Evolutionary conservation across 805 yeast genomes (phyloP), one percentile per base, ranked within the genome.

Genomic region (Saccharomycopsis synnaedendra): DNA sequence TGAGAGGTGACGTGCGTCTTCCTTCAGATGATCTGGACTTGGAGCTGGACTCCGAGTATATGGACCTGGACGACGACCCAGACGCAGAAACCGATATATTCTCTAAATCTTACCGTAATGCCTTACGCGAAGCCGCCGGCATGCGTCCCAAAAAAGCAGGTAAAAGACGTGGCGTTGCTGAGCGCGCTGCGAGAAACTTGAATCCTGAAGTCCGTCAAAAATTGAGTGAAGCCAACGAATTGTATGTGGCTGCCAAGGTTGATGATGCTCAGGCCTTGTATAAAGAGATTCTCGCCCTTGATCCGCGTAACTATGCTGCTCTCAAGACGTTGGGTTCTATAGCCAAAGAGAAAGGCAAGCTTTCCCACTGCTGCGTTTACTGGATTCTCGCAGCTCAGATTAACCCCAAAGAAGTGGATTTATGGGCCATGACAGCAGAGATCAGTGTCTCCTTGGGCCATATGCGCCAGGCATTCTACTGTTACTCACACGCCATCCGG

Each of bases 291-390:
- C 80, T 90, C 51, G 78, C 80, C 56, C 70, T 79, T 46, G 96
- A 88, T 58, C 81, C 85, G 9, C 75, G 76, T 54, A 83, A 85
- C 60, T 82, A 77, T 61, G 78, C 84, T 41, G 96, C 96, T 0
- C 89, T 89, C 68, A 82, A 84, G 57, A 84, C 94, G 0, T 65
- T 88, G 41, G 97, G 96, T 42, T 95, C 85, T 58, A 84, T 90
- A 42, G 82, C 84, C 54, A 72, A 77, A 48, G 67, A 74, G 45
- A 81, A 78, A 51, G 89, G 87, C 1, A 69, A 78, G 42, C 63
- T 74, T 44, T 77, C 80, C 54, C 82, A 84, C 58, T 76, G 95
- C 60, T 80, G 95, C 60, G 78, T 79, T 58, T 74, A 83, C 43
- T 78, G 96, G 96, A 67, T 84, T 56, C 57, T 85, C 46, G 93